Conservation (phyloP, 1,139 yeast genomes). For the Candida dubliniensis region DNA sequence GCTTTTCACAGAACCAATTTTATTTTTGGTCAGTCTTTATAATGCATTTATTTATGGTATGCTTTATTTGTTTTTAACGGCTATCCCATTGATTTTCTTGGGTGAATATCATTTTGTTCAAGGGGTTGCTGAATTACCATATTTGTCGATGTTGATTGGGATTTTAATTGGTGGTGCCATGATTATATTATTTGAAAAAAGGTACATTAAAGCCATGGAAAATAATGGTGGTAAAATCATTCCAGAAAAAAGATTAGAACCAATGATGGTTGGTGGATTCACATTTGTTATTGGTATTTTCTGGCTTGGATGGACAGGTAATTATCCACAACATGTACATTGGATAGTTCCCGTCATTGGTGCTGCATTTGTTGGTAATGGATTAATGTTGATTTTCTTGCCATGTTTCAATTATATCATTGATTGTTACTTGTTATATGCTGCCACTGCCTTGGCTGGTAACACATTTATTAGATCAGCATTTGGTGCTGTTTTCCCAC, state of each 20-base stretch:
- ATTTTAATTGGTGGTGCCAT: slow-evolving; percentile 54
- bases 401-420: slow-evolving; percentile 79
- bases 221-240: slow-evolving; percentile 58
- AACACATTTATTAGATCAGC: slow-evolving; percentile 73
- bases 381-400: slow-evolving; percentile 72
- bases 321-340: slow-evolving; percentile 62
- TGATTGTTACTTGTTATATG: slow-evolving; percentile 74
- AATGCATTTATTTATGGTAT: slow-evolving; percentile 85
- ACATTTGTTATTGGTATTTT: slow-evolving; percentile 74
- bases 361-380: slow-evolving; percentile 71
- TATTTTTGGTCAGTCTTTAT: slow-evolving; percentile 67
- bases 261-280: slow-evolving; percentile 70
- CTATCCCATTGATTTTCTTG: slow-evolving; percentile 72
- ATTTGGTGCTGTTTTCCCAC: slow-evolving; percentile 53
- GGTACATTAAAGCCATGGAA: slow-evolving; percentile 24
- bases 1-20: slow-evolving; percentile 71
- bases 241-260: slow-evolving; percentile 78
- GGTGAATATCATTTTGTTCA: slow-evolving; percentile 53
- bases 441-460: slow-evolving; percentile 91
- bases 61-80: slow-evolving; percentile 72
- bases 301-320: slow-evolving; percentile 88
- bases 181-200: slow-evolving; percentile 29
- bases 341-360: slow-evolving; percentile 87
- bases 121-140: slow-evolving; percentile 64
- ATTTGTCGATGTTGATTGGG: slow-evolving; percentile 57